Evolutionary conservation across 2,329 filamentous ascomycete genomes (phyloP).

Genomic region (Beauveria sp.): DNA sequence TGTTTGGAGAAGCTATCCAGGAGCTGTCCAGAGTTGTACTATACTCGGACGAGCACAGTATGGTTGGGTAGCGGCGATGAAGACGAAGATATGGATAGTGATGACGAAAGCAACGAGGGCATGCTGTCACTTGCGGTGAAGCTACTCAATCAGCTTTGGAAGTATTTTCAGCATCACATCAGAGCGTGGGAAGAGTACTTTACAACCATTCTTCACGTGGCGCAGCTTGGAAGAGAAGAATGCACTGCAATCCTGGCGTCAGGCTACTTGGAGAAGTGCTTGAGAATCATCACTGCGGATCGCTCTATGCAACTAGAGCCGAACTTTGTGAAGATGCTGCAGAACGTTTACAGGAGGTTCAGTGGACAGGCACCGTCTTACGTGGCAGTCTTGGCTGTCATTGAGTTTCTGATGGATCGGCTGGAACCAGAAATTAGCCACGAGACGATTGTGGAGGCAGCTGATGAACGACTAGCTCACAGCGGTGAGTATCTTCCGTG

Average conservation of each 20-base stretch:
- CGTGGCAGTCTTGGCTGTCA: conserved; percentile 42
- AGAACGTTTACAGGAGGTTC: conserved; percentile 41
- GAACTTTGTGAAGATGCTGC: conserved; percentile 50
- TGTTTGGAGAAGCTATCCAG: conserved; percentile 46
- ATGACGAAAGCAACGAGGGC: conserved; percentile 1
- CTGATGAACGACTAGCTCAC: conserved; percentile 31
- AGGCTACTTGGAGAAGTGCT: conserved; percentile 50
- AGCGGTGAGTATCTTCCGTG: conserved; percentile 33
- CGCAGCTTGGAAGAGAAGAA: conserved; percentile 52
- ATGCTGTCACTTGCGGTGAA: conserved; percentile 33
- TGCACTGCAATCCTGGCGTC: conserved; percentile 50
- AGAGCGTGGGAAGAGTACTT: conserved; percentile 75
- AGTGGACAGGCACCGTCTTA: conserved; percentile 46
- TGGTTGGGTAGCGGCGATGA: background rate
- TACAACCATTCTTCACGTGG: conserved; percentile 59
- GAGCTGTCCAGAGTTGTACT: conserved; percentile 40
- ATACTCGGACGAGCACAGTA: background rate
- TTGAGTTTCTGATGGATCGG: conserved; percentile 36
- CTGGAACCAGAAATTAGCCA: conserved; percentile 32
- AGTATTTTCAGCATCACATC: conserved; percentile 51
- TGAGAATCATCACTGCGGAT: conserved; percentile 57
- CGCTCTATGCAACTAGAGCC: conserved; percentile 38
- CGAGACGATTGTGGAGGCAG: conserved; percentile 30
- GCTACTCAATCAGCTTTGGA: conserved; percentile 51
- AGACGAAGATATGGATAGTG: conserved; percentile 5